Evolutionary conservation across 2,329 filamentous ascomycete species (phyloP), one percentile per base, ranked within the genome.

Genomic region (Colletotrichum scovillei): DNA sequence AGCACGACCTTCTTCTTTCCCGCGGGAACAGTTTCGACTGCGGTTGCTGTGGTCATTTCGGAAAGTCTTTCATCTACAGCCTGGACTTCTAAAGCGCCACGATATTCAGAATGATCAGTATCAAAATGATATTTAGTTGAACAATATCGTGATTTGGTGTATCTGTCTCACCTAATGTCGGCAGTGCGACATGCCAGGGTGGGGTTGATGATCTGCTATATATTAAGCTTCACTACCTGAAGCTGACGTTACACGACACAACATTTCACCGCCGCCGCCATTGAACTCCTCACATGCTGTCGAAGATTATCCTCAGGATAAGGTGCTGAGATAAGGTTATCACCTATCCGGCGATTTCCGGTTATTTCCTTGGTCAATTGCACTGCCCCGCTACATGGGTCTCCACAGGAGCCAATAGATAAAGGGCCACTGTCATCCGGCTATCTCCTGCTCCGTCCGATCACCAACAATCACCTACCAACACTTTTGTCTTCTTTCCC

Each of bases 361-460:
- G 55, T 26, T 73, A 63, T 24, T 30, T 73, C 67, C 71, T 42
- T 32, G 26, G 30, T 32, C 69, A 52, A 32, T 22, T 46, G 24
- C 28, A 9, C 26, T n/a, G 22, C 16, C 26, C 28, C 35, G 4
- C 30, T 28, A 53, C 24, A 9, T 55, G 19, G 28, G 26, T 62
- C 35, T 9, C 19, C 5, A 16, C 12, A n/a, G 14, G 22, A 5
- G 4, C 30, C 53, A 65, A 59, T 59, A 26, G 28, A 67, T 49
- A 60, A 32, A 32, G 26, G 16, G 26, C 3, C 38, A 32, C 42
- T 16, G 28, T 28, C 56, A 35, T 73, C 67, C 71, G 71, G 35
- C 28, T 73, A 65, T 65, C 19, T 70, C 60, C 67, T 70, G 67
- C 49, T 71, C 62, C 38, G 35, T 62, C 67, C 69, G 69, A 63